Base-by-base conservation (phyloP, 345 rosid species). In the Carallia pectinifolia region DNA sequence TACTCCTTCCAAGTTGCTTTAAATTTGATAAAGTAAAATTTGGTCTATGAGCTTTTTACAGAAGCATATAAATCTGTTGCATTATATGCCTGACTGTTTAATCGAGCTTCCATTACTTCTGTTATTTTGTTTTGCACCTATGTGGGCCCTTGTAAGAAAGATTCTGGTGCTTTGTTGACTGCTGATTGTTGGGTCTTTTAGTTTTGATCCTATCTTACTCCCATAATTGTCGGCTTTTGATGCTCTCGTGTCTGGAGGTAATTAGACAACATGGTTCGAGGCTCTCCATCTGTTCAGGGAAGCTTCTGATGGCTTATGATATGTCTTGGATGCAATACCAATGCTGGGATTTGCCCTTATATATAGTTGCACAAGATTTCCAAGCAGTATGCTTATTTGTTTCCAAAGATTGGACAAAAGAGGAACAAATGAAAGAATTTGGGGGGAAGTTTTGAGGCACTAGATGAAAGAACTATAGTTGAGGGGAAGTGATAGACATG, bases 141-240 rank as follows among this genome's bases (percentile, higher is more conserved):
- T n/a, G 18, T 52, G 29, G 1, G 2, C 6, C 48, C 37, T 27
- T 27, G 19, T 7, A 9, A 39, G 62, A 19, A n/a, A 16, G 40
- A 66, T 66, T 52, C 38, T 61, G 56, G 3, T 53, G 23, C 15
- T 62, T 23, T 52, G 23, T 50, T 70, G 61, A 53, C 23, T 61
- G 36, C 59, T 48, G n/a, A 27, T 37, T 53, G 39, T 59, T n/a
- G 58, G 5, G 23, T 54, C 4, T 69, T 30, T 47, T 15, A 59
- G 30, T 44, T 30, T 47, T 30, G 39, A 1, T 6, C 55, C 30
- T 68, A 44, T 68, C 16, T 52, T 27, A 44, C 4, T 55, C 18
- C 18, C 7, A 34, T 8, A 39, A 5, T n/a, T 9, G 62, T 18
- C 6, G 29, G 37, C n/a, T 16, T 17, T 27, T 15, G 70, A 23